Evolutionary conservation across 2,329 filamentous ascomycete species (phyloP).

Genomic region (Fusarium lyarnte): DNA sequence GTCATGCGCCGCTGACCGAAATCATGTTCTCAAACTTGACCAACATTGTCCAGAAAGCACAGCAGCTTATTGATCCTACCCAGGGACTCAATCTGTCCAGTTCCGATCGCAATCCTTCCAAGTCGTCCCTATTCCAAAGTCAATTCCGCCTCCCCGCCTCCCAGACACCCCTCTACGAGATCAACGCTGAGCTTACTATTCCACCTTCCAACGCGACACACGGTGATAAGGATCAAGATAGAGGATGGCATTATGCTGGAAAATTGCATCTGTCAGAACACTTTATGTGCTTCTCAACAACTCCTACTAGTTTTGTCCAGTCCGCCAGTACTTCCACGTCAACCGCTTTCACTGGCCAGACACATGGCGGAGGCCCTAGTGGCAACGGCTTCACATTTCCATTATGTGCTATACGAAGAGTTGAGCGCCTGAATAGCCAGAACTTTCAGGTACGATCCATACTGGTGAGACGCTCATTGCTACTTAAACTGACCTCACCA

Average conservation of each 20-base stretch:
- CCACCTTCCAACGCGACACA: slow-evolving; percentile 75
- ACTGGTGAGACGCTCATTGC: neutral
- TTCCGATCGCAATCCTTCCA: slow-evolving; percentile 85
- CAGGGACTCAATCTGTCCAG: slow-evolving; percentile 77
- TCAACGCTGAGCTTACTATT: slow-evolving; percentile 93
- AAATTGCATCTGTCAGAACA: slow-evolving; percentile 94
- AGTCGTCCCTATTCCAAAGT: slow-evolving; percentile 90
- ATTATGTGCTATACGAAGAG: slow-evolving; percentile 87
- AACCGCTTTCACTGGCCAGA: slow-evolving; percentile 89
- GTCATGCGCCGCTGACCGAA: slow-evolving; percentile 54
- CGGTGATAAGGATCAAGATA: slow-evolving; percentile 75
- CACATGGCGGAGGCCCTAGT: slow-evolving; percentile 89
- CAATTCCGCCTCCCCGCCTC: slow-evolving; percentile 95
- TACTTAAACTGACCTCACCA: neutral
- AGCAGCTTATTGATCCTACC: slow-evolving; percentile 92
- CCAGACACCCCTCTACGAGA: slow-evolving; percentile 94
- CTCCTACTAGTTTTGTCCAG: slow-evolving; percentile 85
- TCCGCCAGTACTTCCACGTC: slow-evolving; percentile 82
- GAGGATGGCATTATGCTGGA: slow-evolving; percentile 89
- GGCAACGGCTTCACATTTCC: slow-evolving; percentile 97
- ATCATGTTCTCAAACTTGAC: slow-evolving; percentile 71
- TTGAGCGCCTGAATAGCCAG: slow-evolving; percentile 92
- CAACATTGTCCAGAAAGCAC: slow-evolving; percentile 93
- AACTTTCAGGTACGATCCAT: slow-evolving; percentile 71
- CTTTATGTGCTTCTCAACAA: slow-evolving; percentile 96